Evolutionary conservation across 352 stramenopile species (phyloP).

Genomic region (Aphanomyces stellatus): DNA sequence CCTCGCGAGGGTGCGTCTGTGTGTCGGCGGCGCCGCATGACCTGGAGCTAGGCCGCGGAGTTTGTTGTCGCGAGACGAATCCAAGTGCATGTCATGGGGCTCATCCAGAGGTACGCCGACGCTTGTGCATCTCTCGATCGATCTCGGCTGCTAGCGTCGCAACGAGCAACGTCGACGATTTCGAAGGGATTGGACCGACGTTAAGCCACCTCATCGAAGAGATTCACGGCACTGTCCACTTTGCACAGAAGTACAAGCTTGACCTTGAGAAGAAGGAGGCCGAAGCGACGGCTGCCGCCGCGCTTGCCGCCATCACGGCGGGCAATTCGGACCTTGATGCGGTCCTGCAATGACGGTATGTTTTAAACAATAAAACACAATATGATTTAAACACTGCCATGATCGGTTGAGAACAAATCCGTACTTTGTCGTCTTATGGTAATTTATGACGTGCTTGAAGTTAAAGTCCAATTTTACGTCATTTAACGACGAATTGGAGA

Average conservation of each 20-base stretch:
- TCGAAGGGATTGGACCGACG: constrained; percentile 21
- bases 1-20: constrained; percentile 27
- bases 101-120: constrained; percentile 45
- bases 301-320: too few relatives aligned
- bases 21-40: neutral
- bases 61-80: constrained; percentile 61
- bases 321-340: too few relatives aligned
- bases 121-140: neutral
- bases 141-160: neutral
- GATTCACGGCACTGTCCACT: constrained; percentile 28
- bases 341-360: too few relatives aligned
- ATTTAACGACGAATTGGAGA: too few relatives aligned
- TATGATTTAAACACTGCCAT: too few relatives aligned
- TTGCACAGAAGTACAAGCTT: constrained; percentile 21
- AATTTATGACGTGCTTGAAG: too few relatives aligned
- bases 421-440: too few relatives aligned
- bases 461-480: too few relatives aligned
- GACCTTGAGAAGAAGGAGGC: neutral
- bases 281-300: neutral
- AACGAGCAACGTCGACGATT: constrained; percentile 40
- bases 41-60: constrained; percentile 31
- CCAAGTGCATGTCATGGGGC: constrained; percentile 48
- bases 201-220: constrained; percentile 27
- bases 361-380: too few relatives aligned
- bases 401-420: too few relatives aligned